These are phyloP conservation scores for Mrakia blollopis DNA, from an alignment of 768 basidiomycete species.

Conservation along the genomic window DNA sequence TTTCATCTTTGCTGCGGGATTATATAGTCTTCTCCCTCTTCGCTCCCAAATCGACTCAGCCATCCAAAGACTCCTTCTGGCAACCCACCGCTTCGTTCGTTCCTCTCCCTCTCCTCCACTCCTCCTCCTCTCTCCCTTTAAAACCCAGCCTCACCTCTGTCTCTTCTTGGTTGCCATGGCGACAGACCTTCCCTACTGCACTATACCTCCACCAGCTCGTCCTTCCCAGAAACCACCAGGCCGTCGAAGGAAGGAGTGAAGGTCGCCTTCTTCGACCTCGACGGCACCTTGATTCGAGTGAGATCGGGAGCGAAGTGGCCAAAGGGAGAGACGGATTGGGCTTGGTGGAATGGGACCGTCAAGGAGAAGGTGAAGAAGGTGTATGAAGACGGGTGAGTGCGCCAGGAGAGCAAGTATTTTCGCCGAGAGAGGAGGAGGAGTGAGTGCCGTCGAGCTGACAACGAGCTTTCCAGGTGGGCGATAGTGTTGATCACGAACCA, in stretches of 20 bases:
- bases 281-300: slow-evolving; percentile 70
- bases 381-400: slow-evolving; percentile 57
- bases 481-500: slow-evolving; percentile 78
- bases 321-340: slow-evolving; percentile 52
- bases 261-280: slow-evolving; percentile 77
- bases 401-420: too few relatives aligned
- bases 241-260: slow-evolving; percentile 42
- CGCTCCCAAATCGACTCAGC: not conserved
- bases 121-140: not conserved
- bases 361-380: slow-evolving; percentile 60
- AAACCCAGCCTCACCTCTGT: too few relatives aligned
- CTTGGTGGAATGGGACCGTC: slow-evolving; percentile 69
- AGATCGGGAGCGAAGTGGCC: slow-evolving; percentile 49
- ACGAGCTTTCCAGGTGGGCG: slow-evolving; percentile 32
- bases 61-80: not conserved
- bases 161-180: not conserved
- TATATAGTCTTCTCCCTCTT: not conserved
- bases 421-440: not conserved
- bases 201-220: not conserved
- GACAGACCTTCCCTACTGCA: not conserved
- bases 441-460: not conserved
- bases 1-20: too few relatives aligned
- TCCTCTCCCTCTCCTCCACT: not conserved
- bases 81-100: not conserved
- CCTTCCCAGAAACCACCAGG: not conserved